Conservation (phyloP, 2,329 filamentous ascomycete genomes). For the Botrytis pseudocinerea region DNA sequence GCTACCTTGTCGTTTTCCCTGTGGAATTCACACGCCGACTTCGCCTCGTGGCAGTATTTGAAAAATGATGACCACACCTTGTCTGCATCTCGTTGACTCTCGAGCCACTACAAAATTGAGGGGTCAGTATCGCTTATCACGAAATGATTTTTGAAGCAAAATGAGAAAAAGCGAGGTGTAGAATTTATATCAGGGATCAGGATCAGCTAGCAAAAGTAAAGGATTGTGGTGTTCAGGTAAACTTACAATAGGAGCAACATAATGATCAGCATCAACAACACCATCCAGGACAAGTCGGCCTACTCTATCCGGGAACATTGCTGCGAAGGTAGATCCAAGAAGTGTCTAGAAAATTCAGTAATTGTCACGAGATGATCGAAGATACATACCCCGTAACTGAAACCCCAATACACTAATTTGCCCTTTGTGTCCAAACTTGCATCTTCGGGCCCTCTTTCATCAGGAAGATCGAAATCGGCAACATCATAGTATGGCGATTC, state of each 20-base stretch:
- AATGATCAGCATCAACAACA: conserved; percentile 37
- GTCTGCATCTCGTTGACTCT: conserved; percentile 36
- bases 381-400: conserved; percentile 48
- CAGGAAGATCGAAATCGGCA: not conserved
- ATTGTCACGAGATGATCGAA: not conserved
- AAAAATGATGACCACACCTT: conserved; percentile 35
- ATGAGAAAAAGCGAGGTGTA: not conserved
- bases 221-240: not conserved
- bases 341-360: conserved; percentile 29
- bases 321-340: conserved; percentile 49
- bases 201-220: not conserved
- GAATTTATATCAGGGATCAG: not conserved
- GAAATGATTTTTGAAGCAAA: not conserved
- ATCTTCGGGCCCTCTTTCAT: not conserved
- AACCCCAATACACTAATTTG: conserved; percentile 48
- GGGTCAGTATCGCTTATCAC: not conserved
- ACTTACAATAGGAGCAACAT: conserved; percentile 29
- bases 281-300: conserved; percentile 45
- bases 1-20: conserved; percentile 28
- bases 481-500: conserved; percentile 1
- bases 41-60: conserved; percentile 40
- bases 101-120: conserved; percentile 25
- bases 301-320: conserved; percentile 47
- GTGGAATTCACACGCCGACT: conserved; percentile 39
- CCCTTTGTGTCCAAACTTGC: conserved; percentile 30